Evolutionary conservation across 164 flowering plant genomes (phyloP).

Genomic region (Nymphaea thermarum): DNA sequence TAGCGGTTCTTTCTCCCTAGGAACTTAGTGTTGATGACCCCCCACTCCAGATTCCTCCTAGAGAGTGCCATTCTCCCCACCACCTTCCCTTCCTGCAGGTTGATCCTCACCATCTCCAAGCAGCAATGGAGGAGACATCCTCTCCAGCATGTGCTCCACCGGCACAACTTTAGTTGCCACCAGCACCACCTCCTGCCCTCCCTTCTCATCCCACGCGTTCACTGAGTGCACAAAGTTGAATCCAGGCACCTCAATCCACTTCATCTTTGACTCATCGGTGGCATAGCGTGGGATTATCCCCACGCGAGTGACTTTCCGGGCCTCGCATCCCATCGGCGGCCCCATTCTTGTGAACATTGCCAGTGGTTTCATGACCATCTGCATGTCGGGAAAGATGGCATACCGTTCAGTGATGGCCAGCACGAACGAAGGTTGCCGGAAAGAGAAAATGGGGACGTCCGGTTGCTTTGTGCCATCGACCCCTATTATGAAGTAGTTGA

Average conservation of each 20-base stretch:
- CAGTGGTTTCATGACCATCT: no score
- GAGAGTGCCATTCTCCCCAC: slow-evolving; percentile 43
- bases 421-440: no score
- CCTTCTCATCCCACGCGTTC: slow-evolving; percentile 85
- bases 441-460: no score
- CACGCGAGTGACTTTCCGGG: no score
- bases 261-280: slow-evolving; percentile 32
- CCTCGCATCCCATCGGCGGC: no score
- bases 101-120: slow-evolving; percentile 54
- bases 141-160: slow-evolving; percentile 45
- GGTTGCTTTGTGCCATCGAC: no score
- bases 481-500: no score
- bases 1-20: slow-evolving; percentile 40
- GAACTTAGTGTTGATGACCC: slow-evolving; percentile 42
- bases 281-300: no score
- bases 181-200: slow-evolving; percentile 31
- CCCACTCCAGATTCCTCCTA: slow-evolving; percentile 49
- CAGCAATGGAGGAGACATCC: slow-evolving; percentile 35
- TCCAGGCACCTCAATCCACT: slow-evolving; percentile 75
- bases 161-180: slow-evolving; percentile 52
- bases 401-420: no score
- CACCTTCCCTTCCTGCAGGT: slow-evolving; percentile 27
- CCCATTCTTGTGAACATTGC: no score
- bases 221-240: slow-evolving; percentile 52
- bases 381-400: no score